Base-by-base conservation (phyloP, 2,329 filamentous ascomycete species). In the Paracamarosporium sp. region DNA sequence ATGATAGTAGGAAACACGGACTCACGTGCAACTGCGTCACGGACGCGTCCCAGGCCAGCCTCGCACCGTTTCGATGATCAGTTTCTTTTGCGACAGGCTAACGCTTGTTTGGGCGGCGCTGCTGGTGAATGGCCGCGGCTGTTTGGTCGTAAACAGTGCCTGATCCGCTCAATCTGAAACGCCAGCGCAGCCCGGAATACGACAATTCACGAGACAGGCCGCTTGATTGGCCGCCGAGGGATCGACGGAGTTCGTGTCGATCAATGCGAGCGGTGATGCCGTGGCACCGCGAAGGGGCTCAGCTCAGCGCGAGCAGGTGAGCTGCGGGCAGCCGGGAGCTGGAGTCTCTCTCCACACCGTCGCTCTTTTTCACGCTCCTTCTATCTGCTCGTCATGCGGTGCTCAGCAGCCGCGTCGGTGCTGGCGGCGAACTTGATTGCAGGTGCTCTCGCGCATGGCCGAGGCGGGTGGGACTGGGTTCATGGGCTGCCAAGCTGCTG, bases 401-500 rank as follows among this genome's bases (percentile, higher is more conserved):
- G 24, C 9, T 41, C 25, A 28, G 33, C 27, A 24, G 43, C 35
- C 17, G 41, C 31, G 22, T 33, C 46, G 15, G 8, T 43, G 15
- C 6, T 55, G 33, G 52, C 20, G 27, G 44, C 35, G 12, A 35
- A 41, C 22, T 28, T 41, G 6, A 13, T 55, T 48, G 43, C 22
- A 8, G 35, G 12, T 24, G 44, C 35, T 33, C 33, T 33, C 33
- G 43, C 52, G 43, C 43, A 46, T 22, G 27, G 35, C 11, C 52
- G 33, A n/a, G 48, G 48, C 36, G 48, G 52, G 27, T 55, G 51
- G 31, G 67, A 70, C 50, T 67, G 58, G 62, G 38, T 69, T 30
- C 50, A 62, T 22, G 52, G 50, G 20, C 54, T 70, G n/a, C 60
- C 60, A 2, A 47, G 55, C 20, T 72, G 69, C 51, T 69, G 63